Evolutionary conservation across 2,329 filamentous ascomycete genomes (phyloP).

Genomic region (Pseudocercospora cruenta): DNA sequence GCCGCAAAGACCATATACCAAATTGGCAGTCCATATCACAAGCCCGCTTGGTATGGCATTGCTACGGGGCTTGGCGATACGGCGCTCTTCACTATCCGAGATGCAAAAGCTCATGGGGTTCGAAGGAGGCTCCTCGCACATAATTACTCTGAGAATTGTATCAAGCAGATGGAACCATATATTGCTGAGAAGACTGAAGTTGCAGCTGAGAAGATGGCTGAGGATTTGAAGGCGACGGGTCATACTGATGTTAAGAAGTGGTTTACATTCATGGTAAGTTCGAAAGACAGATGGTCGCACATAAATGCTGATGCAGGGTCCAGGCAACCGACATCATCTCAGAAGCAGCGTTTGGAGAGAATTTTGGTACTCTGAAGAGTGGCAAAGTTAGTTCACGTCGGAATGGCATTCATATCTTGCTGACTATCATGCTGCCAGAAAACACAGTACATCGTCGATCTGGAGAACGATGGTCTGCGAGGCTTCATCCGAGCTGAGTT

Average conservation of each 20-base stretch:
- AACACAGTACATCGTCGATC: slow-evolving; percentile 10
- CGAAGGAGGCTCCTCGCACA: slow-evolving; percentile 3
- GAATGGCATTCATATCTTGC: not conserved
- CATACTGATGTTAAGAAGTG: slow-evolving; percentile 7
- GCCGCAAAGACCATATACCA: slow-evolving; percentile 74
- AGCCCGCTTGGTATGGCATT: slow-evolving; percentile 3
- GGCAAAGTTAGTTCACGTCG: not conserved
- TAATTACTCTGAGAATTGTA: slow-evolving; percentile 8
- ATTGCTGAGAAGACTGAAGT: not conserved
- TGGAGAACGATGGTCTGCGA: not conserved
- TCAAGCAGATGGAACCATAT: slow-evolving; percentile 15
- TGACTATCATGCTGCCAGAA: slow-evolving; percentile 1
- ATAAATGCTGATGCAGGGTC: not conserved
- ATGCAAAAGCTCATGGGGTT: slow-evolving; percentile 8
- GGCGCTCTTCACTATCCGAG: slow-evolving; percentile 1
- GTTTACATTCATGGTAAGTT: slow-evolving; percentile 9
- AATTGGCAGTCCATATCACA: slow-evolving; percentile 7
- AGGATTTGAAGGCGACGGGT: not conserved
- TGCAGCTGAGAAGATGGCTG: slow-evolving; percentile 6
- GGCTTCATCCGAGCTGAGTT: slow-evolving; percentile 13
- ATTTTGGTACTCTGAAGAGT: slow-evolving; percentile 8
- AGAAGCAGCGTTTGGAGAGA: slow-evolving; percentile 11
- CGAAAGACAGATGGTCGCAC: not conserved
- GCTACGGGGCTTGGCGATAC: not conserved
- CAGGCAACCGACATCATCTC: slow-evolving; percentile 2